Evolutionary conservation across 495 filamentous ascomycete species (phyloP), one percentile per base, ranked within the genome.

Genomic region (Penicillium angulare): DNA sequence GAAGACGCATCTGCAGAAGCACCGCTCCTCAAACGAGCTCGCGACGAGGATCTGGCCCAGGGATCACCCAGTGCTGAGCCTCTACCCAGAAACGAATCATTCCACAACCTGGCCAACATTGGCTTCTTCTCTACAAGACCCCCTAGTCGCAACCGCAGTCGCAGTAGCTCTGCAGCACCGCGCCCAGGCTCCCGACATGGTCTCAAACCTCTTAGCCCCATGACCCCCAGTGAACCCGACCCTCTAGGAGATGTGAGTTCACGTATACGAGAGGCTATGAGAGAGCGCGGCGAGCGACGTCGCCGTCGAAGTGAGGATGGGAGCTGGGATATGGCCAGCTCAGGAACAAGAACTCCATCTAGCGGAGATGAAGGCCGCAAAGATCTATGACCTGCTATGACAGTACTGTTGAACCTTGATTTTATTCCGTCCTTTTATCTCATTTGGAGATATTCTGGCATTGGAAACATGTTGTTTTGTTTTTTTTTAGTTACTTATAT

Each of bases 121-220:
- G 88, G 86, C 39, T 84, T 98, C 65, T 98, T 97, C 61, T 88
- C 92, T 2, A 91, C 87, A 23, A 77, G 89, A 24, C 92, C 92
- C 5, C 79, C 84, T 2, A 89, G 83, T 50, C 84, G 88, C 35
- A 56, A 61, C 26, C 64, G 56, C 32, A 91, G 86, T 59, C 87
- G 88, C 59, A 92, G 83, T 55, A 77, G 71, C 55, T 79, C 79
- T 22, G 73, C 73, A 47, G 81, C 80, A 13, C 81, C 78, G n/a
- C 69, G 72, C 1, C 75, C 79, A 24, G 82, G 82, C 7, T 76
- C 76, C 3, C 84, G 82, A 0, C 86, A 90, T 56, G 78, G 82
- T 4, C 67, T 95, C 15, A 83, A 83, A 53, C 78, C 77, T 2
- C 85, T 96, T 49, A 96, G 88, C 53, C 76, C 82, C 7, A 63